Evolutionary conservation across 805 yeast species (phyloP).

Genomic region (Saccharomycopsis fermentans): DNA sequence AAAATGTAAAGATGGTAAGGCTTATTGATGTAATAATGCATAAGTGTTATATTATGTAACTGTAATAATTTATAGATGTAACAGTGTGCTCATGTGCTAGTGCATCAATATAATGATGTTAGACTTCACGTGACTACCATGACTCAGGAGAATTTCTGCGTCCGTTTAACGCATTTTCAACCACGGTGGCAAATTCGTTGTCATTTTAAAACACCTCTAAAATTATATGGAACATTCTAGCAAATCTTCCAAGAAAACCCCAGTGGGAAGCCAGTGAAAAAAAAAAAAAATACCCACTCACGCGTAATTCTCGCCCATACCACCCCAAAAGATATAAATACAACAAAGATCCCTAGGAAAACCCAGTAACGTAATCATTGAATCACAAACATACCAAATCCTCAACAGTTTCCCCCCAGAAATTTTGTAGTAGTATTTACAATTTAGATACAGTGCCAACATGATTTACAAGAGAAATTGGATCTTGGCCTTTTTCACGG

Average conservation of each 20-base stretch:
- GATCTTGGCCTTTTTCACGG: slow-evolving; percentile 14
- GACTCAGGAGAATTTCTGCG: neutral
- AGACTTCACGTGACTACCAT: neutral
- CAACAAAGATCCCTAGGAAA: no score
- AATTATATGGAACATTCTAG: neutral
- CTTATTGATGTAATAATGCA: no score
- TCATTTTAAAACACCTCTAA: no score
- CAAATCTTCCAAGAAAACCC: neutral
- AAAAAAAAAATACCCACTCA: no score
- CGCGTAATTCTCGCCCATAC: no score
- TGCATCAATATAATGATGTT: no score
- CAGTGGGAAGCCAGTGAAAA: neutral
- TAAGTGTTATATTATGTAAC: no score
- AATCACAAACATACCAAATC: no score
- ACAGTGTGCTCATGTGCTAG: neutral
- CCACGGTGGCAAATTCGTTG: slow-evolving; percentile 1
- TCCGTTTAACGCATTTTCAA: neutral
- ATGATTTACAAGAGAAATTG: slow-evolving; percentile 7
- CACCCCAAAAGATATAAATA: no score
- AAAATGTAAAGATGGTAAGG: no score
- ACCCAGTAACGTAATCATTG: no score
- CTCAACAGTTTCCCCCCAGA: no score
- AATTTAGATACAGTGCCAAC: neutral
- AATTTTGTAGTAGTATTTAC: neutral
- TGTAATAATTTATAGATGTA: neutral